Base-by-base conservation (phyloP, 2,329 filamentous ascomycete species). In the Neofusicoccum cordaticola region DNA sequence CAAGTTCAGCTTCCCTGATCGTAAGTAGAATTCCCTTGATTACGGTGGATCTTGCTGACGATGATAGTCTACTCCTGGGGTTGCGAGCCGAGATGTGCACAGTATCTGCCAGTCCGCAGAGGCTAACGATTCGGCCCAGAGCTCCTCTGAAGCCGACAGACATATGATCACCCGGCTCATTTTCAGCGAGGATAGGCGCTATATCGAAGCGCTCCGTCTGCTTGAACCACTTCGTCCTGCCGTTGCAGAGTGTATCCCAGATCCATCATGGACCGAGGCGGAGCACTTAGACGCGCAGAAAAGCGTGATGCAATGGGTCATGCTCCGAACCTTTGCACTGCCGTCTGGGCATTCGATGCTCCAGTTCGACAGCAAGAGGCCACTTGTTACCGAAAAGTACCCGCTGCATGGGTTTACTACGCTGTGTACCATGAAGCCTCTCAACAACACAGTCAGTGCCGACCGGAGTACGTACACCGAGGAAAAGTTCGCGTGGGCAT, bases 401-500 rank as follows among this genome's bases (percentile, higher is more conserved):
- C 88, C 90, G 13, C 90, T 97, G 50, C 86, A 90, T 56, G 94
- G 93, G 0, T 99, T 99, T 79, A 97, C 93, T 68, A 84, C 97
- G 41, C 92, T 91, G 62, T 97, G 93, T 72, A 83, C 95, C 8
- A 93, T 99, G 82, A 95, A 93, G 73, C 95, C 96, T 2, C 89
- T 90, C 67, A 95, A 96, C 68, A 93, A 93, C 41, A 96, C 92
- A 2, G 90, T 99, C 35, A 93, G 92, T n/a, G 93, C 95, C 6
- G 95, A 99, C 73, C 92, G 94, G 71, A 84, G 85, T 5, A 83
- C 90, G 2, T 96, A 96, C 72, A 94, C 91, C 0, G 95, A 99
- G 78, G 95, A 99, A 71, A 98, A 96, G 77, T 92, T 97, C 45
- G 94, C 92, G 73, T 99, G 95, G 95, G 93, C 94, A 0, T 99